Conservation (phyloP, 2,329 filamentous ascomycete species). For the Colletotrichum tropicale region DNA sequence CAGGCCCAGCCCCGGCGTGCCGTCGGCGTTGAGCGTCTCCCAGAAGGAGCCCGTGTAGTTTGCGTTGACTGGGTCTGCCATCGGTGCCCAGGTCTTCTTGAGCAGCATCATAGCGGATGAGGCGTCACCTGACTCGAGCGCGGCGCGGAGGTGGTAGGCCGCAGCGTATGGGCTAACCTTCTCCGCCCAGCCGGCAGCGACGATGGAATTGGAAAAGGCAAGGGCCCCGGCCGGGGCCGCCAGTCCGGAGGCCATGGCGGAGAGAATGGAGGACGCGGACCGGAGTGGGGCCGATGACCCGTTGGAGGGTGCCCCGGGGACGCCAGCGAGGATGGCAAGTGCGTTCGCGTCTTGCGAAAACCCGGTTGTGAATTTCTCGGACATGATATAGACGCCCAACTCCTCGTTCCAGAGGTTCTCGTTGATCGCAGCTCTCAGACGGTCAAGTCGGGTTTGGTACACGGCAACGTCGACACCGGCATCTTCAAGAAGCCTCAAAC, state of each 20-base stretch:
- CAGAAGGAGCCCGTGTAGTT: slow-evolving; percentile 35
- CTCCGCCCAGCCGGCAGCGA: slow-evolving; percentile 18
- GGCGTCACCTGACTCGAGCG: slow-evolving; percentile 21
- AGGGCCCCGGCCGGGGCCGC: neutral
- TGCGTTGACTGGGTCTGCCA: slow-evolving; percentile 24
- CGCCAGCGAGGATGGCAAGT: slow-evolving; percentile 32
- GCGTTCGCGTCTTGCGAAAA: slow-evolving; percentile 36
- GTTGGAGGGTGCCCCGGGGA: slow-evolving; percentile 9
- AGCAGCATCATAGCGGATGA: slow-evolving; percentile 19
- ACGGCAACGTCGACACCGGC: slow-evolving; percentile 21
- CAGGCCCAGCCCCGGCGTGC: slow-evolving; percentile 27
- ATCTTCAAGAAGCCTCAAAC: slow-evolving; percentile 20
- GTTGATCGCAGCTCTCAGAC: slow-evolving; percentile 28
- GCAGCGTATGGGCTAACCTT: slow-evolving; percentile 31
- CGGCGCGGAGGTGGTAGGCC: slow-evolving; percentile 34
- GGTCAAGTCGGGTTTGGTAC: slow-evolving; percentile 27
- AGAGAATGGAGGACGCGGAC: neutral
- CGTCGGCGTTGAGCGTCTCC: slow-evolving; percentile 29
- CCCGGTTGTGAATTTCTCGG: slow-evolving; percentile 19
- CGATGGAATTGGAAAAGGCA: slow-evolving; percentile 23
- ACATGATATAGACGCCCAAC: slow-evolving; percentile 29
- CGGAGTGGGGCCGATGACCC: neutral
- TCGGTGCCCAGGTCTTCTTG: slow-evolving; percentile 27
- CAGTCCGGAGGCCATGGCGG: neutral
- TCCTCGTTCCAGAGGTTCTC: slow-evolving; percentile 27